Base-by-base conservation (phyloP, 1,284 basidiomycete species). In the Hemileia vastatrix region DNA sequence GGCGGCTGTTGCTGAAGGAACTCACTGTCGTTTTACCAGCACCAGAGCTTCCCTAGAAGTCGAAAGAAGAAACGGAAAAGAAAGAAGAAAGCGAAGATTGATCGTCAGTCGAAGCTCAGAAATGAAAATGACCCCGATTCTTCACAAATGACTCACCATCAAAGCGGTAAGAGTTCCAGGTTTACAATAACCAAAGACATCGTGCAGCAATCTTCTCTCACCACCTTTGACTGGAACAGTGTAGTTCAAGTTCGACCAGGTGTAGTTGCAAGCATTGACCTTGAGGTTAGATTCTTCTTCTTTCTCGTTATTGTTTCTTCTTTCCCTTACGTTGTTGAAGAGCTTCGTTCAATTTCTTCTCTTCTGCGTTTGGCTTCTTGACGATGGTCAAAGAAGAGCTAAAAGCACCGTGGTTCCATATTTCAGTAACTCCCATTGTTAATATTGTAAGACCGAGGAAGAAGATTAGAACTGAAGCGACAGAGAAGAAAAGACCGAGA, bases 101-200 rank as follows among this genome's bases (percentile, higher is more conserved):
- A 40, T 40, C 15, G 36, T 11, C 8, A 40, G 36, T 27, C 27
- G 27, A 15, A 40, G 36, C 9, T 40, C 36, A 40, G 36, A 40
- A 11, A 9, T 15, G 15, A 40, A 40, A 15, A 40, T 11, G 36
- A 40, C 8, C 9, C 36, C 9, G 36, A 11, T 40, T 40, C 36
- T 15, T 11, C 36, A 15, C 15, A 11, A 11, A 11, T 11, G 36
- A 40, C 36, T n/a, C n/a, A n/a, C 71, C 80, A 83, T 83, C 15
- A 73, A 68, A 63, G 82, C 68, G 79, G 90, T 90, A 60, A 93
- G 78, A 69, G 85, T 88, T 3, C 81, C 81, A 8, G 87, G 88
- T 19, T 82, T 83, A 47, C 90, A 88, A 75, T 83, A 93, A 0
- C 91, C 91, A 59, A 84, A 86, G 5, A 94, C 83, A n/a, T n/a